Percentiles rank a stretch among this genome's conserved stretches.
Conservation (phyloP, 805 yeast species). For the Cyberlindnera subsufficiens region DNA sequence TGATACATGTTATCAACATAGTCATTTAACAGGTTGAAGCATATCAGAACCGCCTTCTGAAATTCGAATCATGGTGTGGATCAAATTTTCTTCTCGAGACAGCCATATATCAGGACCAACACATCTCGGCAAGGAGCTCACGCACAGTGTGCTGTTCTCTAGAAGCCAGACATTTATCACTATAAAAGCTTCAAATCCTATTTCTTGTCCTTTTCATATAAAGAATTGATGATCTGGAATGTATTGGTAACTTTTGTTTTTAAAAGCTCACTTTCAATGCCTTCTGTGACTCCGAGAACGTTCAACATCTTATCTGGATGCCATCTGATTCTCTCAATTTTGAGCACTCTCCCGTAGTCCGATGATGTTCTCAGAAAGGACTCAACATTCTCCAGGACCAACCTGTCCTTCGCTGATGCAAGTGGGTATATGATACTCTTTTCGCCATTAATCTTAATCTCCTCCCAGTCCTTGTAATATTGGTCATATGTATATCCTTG, state of each 20-base stretch:
- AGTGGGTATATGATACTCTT: constrained; percentile 20
- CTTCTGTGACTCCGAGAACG: constrained; percentile 17
- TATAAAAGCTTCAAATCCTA: no score
- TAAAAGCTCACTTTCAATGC: constrained; percentile 3
- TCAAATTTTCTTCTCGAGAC: background rate
- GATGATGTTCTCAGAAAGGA: constrained; percentile 11
- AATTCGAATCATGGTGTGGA: background rate
- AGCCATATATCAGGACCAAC: background rate
- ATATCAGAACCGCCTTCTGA: background rate
- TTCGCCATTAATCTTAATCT: constrained; percentile 6
- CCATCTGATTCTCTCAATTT: constrained; percentile 56
- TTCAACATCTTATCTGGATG: constrained; percentile 61
- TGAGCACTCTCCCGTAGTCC: constrained; percentile 22
- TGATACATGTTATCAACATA: no score
- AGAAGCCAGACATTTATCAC: no score
- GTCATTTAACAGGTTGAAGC: no score
- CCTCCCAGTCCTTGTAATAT: constrained; percentile 27
- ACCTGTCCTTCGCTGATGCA: constrained; percentile 29
- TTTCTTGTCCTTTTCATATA: constrained; percentile 25
- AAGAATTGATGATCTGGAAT: constrained; percentile 37
- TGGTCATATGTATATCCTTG: constrained; percentile 5
- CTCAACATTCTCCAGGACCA: constrained; percentile 8
- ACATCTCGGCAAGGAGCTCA: background rate
- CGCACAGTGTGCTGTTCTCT: background rate
- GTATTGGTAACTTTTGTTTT: constrained; percentile 30